phyloP scores from a whole-genome alignment of 352 stramenopile species.

The Pythium insidiosum region DNA sequence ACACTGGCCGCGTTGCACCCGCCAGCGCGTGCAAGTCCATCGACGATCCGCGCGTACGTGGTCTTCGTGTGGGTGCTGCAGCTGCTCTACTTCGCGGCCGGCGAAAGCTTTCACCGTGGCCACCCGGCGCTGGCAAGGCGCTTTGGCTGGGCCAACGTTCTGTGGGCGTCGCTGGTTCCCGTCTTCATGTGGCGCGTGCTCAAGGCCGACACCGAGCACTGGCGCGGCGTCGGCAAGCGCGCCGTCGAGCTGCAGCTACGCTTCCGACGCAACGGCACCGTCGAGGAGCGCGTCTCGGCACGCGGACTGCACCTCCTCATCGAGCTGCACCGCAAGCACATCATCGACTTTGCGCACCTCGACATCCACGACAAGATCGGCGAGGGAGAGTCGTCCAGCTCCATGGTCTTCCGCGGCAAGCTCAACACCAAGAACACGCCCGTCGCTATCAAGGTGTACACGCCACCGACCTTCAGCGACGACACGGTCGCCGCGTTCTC shows the following conservation, averaged over 20 bases:
- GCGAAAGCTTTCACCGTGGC: slow-evolving; percentile 22
- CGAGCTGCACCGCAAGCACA: slow-evolving; percentile 62
- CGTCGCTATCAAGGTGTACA: slow-evolving; percentile 64
- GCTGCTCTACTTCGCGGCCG: slow-evolving; percentile 26
- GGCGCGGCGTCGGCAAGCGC: slow-evolving; percentile 49
- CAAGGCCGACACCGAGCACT: slow-evolving; percentile 64
- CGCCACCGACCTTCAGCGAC: slow-evolving; percentile 36
- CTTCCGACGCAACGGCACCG: slow-evolving; percentile 18
- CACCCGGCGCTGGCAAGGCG: slow-evolving; percentile 19
- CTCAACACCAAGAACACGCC: slow-evolving; percentile 18
- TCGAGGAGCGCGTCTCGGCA: slow-evolving; percentile 20
- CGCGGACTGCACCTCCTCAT: slow-evolving; percentile 54
- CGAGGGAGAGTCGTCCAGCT: slow-evolving; percentile 23
- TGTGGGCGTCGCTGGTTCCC: slow-evolving; percentile 45
- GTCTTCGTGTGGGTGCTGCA: slow-evolving; percentile 39
- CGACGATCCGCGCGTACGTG: slow-evolving; percentile 50
- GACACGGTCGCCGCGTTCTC: slow-evolving; percentile 47
- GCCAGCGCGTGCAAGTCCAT: slow-evolving; percentile 31
- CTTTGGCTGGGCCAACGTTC: slow-evolving; percentile 27
- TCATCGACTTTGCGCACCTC: slow-evolving; percentile 72
- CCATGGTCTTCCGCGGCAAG: slow-evolving; percentile 45
- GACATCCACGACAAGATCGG: slow-evolving; percentile 47
- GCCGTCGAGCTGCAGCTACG: slow-evolving; percentile 42
- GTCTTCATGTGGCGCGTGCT: slow-evolving; percentile 68
- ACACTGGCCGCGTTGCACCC: slow-evolving; percentile 30